A percentile compares a stretch with the other conserved stretches of the same genome.
Evolutionary conservation across 2,329 filamentous ascomycete species (phyloP).

Genomic region (Colletotrichum orchidophilum): DNA sequence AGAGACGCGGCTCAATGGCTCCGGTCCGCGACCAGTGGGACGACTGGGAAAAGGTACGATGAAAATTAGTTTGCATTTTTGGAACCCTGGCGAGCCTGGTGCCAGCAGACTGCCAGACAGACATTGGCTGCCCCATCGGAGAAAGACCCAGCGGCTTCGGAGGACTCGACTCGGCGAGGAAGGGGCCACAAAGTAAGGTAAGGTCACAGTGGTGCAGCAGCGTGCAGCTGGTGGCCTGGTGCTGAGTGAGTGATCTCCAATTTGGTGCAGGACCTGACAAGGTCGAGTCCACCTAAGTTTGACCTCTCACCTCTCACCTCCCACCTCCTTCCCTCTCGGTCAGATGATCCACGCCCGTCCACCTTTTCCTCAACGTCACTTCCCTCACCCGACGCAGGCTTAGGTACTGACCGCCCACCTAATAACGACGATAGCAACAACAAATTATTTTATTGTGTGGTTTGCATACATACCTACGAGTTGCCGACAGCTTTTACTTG

Average conservation of each 20-base stretch:
- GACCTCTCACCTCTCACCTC: constrained; percentile 9
- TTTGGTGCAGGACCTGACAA: constrained; percentile 2
- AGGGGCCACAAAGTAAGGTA: constrained; percentile 12
- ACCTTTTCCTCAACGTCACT: constrained; percentile 31
- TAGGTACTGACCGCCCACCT: background rate
- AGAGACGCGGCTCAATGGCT: constrained; percentile 2
- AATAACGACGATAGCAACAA: background rate
- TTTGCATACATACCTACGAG: background rate
- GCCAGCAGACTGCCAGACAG: background rate
- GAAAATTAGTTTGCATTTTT: constrained; percentile 1
- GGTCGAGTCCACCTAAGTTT: constrained; percentile 12
- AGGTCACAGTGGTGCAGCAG: background rate
- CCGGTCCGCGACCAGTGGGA: constrained; percentile 11
- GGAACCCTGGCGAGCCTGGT: background rate
- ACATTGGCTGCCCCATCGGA: background rate
- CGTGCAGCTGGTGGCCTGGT: constrained; percentile 2
- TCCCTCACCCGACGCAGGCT: constrained; percentile 19
- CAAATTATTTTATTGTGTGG: background rate
- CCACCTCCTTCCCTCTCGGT: constrained; percentile 22
- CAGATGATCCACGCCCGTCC: constrained; percentile 30
- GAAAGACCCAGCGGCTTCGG: constrained; percentile 5
- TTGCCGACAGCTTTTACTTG: background rate
- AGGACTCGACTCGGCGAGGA: constrained; percentile 4
- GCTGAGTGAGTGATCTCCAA: constrained; percentile 18
- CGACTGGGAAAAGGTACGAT: background rate